These are phyloP conservation scores for Phytophthora kernoviae DNA, from an alignment of 352 stramenopile species.

Conservation along the genomic window DNA sequence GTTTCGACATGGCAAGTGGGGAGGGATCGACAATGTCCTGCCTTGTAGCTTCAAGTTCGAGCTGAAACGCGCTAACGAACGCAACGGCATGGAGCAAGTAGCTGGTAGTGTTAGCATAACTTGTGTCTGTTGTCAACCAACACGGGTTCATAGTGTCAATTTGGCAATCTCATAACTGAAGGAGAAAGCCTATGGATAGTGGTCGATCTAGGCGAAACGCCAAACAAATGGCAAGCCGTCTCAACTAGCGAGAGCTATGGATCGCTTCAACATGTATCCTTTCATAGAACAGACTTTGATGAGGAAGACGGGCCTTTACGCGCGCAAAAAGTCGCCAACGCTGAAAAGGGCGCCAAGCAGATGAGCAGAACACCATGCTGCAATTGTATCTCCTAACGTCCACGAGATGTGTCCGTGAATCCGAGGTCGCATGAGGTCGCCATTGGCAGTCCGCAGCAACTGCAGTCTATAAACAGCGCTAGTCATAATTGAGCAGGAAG, in stretches of 20 bases:
- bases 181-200: neutral
- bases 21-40: neutral
- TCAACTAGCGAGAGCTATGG: neutral
- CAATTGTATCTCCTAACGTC: neutral
- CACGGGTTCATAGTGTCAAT: no score
- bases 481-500: neutral
- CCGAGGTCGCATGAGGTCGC: neutral
- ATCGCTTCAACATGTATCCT: neutral
- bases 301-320: neutral
- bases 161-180: no score
- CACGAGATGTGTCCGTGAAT: neutral
- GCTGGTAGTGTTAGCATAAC: no score
- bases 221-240: neutral
- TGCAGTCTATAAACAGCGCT: neutral
- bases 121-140: no score
- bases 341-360: neutral
- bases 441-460: neutral
- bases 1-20: no score
- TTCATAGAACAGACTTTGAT: no score
- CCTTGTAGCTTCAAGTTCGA: no score
- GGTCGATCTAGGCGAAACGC: neutral
- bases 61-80: neutral
- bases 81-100: neutral
- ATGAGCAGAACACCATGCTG: neutral
- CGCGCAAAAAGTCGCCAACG: neutral